phyloP scores from a whole-genome alignment of 768 basidiomycete species.

The Ramaria sp. region DNA sequence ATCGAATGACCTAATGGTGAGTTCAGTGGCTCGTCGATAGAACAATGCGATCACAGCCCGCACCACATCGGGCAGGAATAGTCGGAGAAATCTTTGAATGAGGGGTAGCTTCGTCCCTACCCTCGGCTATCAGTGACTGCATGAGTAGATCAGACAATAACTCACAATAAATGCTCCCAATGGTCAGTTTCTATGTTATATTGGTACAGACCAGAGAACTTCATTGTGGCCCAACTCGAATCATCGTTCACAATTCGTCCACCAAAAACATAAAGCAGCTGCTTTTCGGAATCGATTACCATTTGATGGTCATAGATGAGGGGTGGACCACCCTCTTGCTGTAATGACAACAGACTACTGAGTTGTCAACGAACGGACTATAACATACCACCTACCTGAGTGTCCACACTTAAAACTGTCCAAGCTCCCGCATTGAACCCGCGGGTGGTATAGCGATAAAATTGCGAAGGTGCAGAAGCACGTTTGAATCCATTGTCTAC shows the following conservation, averaged over 20 bases:
- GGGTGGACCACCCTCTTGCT: slow-evolving; percentile 61
- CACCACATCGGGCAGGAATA: slow-evolving; percentile 47
- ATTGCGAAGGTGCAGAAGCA: slow-evolving; percentile 38
- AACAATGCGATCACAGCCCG: neutral
- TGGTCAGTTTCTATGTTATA: slow-evolving; percentile 54
- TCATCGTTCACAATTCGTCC: slow-evolving; percentile 63
- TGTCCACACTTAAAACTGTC: slow-evolving; percentile 60
- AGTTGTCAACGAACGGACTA: neutral
- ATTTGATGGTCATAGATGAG: slow-evolving; percentile 76
- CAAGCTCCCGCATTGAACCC: slow-evolving; percentile 55
- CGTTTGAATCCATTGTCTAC: neutral
- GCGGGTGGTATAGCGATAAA: slow-evolving; percentile 63
- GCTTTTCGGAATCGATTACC: slow-evolving; percentile 59
- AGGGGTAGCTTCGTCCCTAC: neutral
- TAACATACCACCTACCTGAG: slow-evolving; percentile 35
- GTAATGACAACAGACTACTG: neutral
- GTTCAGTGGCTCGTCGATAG: neutral
- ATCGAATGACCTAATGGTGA: slow-evolving; percentile 58
- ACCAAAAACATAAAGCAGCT: slow-evolving; percentile 67
- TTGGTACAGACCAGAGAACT: slow-evolving; percentile 64
- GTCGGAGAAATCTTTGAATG: slow-evolving; percentile 6
- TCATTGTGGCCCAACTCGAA: slow-evolving; percentile 33
- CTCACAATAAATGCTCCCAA: slow-evolving; percentile 64
- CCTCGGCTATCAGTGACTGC: neutral
- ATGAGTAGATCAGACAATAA: neutral